Evolutionary conservation across 768 basidiomycete species (phyloP).

Genomic region (Agaricus sinodeliciosus): DNA sequence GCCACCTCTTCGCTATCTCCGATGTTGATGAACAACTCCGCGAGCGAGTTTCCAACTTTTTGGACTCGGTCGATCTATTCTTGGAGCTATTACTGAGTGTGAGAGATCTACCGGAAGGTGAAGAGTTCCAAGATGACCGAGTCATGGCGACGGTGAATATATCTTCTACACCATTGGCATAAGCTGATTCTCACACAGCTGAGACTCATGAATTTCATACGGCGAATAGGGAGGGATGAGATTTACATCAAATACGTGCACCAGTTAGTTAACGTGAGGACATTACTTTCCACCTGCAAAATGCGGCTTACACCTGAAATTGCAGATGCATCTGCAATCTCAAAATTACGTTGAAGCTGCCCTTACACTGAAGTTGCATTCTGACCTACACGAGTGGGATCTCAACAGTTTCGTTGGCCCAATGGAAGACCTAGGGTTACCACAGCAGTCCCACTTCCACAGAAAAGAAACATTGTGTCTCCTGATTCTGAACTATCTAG

Average conservation of each 20-base stretch:
- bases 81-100: constrained; percentile 85
- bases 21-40: constrained; percentile 76
- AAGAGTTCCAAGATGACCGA: constrained; percentile 92
- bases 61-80: constrained; percentile 89
- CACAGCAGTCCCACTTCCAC: constrained; percentile 90
- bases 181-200: constrained; percentile 39
- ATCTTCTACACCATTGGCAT: constrained; percentile 3
- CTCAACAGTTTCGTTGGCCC: constrained; percentile 73
- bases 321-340: constrained; percentile 78
- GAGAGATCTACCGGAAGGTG: constrained; percentile 83
- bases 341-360: constrained; percentile 94
- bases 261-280: constrained; percentile 80
- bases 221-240: constrained; percentile 85
- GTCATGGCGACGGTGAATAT: constrained; percentile 77
- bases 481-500: constrained; percentile 89
- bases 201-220: constrained; percentile 89
- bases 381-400: constrained; percentile 91
- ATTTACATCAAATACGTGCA: constrained; percentile 97
- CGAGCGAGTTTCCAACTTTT: constrained; percentile 70
- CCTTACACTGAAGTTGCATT: constrained; percentile 86
- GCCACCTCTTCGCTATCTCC: constrained; percentile 81
- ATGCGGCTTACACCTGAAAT: constrained; percentile 12
- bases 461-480: constrained; percentile 91
- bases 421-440: constrained; percentile 85
- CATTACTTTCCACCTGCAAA: constrained; percentile 3